Evolutionary conservation across 148 eudicot genomes (phyloP).

Genomic region (Amaranthus cruentus): DNA sequence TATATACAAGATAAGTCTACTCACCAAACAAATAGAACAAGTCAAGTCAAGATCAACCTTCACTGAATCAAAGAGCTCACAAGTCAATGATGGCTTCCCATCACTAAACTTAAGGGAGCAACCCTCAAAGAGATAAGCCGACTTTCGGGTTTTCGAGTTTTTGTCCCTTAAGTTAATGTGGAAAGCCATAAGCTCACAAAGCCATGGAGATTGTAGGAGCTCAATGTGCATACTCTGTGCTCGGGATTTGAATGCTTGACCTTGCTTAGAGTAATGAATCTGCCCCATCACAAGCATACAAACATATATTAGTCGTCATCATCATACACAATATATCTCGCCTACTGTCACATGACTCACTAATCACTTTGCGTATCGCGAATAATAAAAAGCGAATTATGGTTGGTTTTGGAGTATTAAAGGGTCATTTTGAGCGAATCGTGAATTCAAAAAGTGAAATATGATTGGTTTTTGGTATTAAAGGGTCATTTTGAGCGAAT

Average conservation of each 20-base stretch:
- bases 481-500: too few species aligned
- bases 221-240: slow-evolving; percentile 82
- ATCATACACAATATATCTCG: background rate
- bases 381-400: too few species aligned
- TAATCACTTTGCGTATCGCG: too few species aligned
- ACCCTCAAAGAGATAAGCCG: slow-evolving; percentile 47
- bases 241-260: slow-evolving; percentile 86
- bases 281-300: slow-evolving; percentile 21
- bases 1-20: slow-evolving; percentile 13
- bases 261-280: slow-evolving; percentile 89
- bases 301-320: background rate
- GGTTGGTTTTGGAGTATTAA: too few species aligned
- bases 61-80: slow-evolving; percentile 81
- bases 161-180: slow-evolving; percentile 67
- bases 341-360: too few species aligned
- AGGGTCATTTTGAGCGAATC: too few species aligned
- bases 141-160: slow-evolving; percentile 30
- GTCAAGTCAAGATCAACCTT: slow-evolving; percentile 83
- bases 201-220: slow-evolving; percentile 98
- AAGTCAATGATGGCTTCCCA: slow-evolving; percentile 66
- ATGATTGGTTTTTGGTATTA: too few species aligned
- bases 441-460: too few species aligned
- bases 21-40: slow-evolving; percentile 91
- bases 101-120: slow-evolving; percentile 59
- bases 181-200: slow-evolving; percentile 91